Evolutionary conservation across 2,329 filamentous ascomycete species (phyloP).

Genomic region (Colletotrichum melonis): DNA sequence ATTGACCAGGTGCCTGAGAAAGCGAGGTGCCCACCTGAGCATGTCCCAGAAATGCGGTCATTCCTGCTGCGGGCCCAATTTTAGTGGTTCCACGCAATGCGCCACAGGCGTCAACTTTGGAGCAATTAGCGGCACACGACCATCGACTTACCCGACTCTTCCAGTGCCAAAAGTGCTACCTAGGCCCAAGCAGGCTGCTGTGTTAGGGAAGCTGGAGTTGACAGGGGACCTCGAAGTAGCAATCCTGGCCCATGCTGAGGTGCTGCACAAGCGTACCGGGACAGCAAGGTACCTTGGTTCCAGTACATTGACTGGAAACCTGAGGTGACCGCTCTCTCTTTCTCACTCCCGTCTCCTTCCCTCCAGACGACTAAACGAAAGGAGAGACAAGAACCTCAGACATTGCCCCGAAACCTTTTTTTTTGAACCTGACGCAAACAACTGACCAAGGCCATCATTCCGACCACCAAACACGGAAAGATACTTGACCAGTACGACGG

Average conservation of each 20-base stretch:
- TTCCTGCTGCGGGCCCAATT: neutral
- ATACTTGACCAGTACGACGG: neutral
- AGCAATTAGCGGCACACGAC: neutral
- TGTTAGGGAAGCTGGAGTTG: neutral
- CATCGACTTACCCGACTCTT: neutral
- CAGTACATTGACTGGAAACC: neutral
- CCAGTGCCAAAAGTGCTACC: neutral
- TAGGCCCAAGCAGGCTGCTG: neutral
- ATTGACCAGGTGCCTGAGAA: neutral
- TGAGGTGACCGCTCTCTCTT: neutral
- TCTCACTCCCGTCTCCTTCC: neutral
- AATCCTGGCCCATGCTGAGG: neutral
- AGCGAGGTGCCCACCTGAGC: neutral
- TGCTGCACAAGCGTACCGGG: neutral
- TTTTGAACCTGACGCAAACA: slow-evolving; percentile 15
- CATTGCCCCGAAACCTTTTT: neutral
- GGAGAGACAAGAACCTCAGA: neutral
- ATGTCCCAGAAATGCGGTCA: slow-evolving; percentile 7
- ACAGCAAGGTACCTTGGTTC: too few relatives aligned
- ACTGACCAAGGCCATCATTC: slow-evolving; percentile 20
- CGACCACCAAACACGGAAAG: neutral
- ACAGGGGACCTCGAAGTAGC: slow-evolving; percentile 2
- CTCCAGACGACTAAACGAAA: neutral
- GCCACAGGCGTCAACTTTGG: neutral
- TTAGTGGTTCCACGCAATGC: slow-evolving; percentile 8